Base-by-base conservation (phyloP, 805 yeast species). In the Starmerella floricola region DNA sequence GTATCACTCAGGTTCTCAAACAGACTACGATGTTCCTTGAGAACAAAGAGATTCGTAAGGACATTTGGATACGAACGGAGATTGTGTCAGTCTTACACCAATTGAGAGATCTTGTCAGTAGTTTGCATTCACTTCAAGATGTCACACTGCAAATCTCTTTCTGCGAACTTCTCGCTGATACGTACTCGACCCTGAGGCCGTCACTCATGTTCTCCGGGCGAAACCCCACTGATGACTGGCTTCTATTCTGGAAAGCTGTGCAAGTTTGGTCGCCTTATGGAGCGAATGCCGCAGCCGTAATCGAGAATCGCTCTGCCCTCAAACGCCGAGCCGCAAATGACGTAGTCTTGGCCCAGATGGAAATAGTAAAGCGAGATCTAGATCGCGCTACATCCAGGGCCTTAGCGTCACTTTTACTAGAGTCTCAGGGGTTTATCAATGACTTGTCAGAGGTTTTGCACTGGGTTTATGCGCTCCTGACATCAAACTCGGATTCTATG, bases 211-310 rank as follows among this genome's bases (percentile, higher is more conserved):
- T 39, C 26, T 32, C 45, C 4, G 52, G 52, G 2, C 36, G 49
- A 29, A n/a, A 40, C 40, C 36, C 53, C 46, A 29, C 60, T 57
- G n/a, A 60, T 62, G 24, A 79, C 83, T 2, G 54, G 54, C 27
- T 36, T 4, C 34, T 35, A 10, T 81, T 93, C 47, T 87, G 85
- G 63, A 74, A 77, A 35, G 79, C 74, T 54, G 64, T 91, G 43
- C 87, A 82, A 50, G 94, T 84, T 57, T 91, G 99, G 99, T 86
- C 95, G 59, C 94, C 94, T 0, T 76, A 74, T 60, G 96, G 97
- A 2, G 78, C 74, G 40, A 66, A 76, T 19, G 69, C 74, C 8
- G 56, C 66, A 1, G 55, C 77, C 2, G 73, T 85, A 2, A 76
- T 74, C 24, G 80, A 79, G 32, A 66, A 95, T 34, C 85, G 85